These are phyloP conservation scores for Anastatica hierochuntica DNA, from an alignment of 345 rosid species.

Conservation along the genomic window DNA sequence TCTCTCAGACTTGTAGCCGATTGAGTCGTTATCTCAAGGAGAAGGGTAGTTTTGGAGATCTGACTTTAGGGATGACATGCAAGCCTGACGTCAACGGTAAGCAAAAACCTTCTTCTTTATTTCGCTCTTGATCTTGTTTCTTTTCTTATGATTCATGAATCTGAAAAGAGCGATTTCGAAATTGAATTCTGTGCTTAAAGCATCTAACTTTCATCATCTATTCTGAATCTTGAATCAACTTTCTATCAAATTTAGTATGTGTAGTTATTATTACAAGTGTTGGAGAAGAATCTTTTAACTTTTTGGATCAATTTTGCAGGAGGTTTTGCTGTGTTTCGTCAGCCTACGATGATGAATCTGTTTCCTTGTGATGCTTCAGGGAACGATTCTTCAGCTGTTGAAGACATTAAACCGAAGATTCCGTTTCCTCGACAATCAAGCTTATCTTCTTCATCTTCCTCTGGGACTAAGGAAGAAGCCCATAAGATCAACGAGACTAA, in stretches of 20 bases:
- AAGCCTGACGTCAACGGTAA: slow-evolving; percentile 35
- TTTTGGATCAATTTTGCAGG: slow-evolving; percentile 7
- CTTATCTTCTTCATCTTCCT: slow-evolving; percentile 25
- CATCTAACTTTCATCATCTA: no score
- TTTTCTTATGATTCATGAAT: not conserved
- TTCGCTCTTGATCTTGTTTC: not conserved
- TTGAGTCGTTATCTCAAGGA: slow-evolving; percentile 75
- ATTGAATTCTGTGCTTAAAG: not conserved
- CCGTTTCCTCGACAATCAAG: slow-evolving; percentile 53
- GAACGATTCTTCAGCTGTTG: slow-evolving; percentile 4
- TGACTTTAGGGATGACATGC: slow-evolving; percentile 53
- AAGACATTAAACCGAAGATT: slow-evolving; percentile 38
- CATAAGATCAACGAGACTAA: slow-evolving; percentile 29
- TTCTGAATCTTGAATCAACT: not conserved
- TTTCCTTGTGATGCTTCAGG: slow-evolving; percentile 35
- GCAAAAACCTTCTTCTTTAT: not conserved
- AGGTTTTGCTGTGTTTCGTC: slow-evolving; percentile 11
- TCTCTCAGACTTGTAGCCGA: slow-evolving; percentile 53
- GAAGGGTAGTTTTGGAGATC: slow-evolving; percentile 62
- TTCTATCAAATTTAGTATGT: not conserved
- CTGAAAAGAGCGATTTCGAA: not conserved
- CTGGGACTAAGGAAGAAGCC: slow-evolving; percentile 28
- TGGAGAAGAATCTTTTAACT: not conserved
- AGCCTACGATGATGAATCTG: slow-evolving; percentile 44
- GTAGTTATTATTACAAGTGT: not conserved